Base-by-base conservation (phyloP, 208 protist species). In the Acanthamoeba castellanii region DNA sequence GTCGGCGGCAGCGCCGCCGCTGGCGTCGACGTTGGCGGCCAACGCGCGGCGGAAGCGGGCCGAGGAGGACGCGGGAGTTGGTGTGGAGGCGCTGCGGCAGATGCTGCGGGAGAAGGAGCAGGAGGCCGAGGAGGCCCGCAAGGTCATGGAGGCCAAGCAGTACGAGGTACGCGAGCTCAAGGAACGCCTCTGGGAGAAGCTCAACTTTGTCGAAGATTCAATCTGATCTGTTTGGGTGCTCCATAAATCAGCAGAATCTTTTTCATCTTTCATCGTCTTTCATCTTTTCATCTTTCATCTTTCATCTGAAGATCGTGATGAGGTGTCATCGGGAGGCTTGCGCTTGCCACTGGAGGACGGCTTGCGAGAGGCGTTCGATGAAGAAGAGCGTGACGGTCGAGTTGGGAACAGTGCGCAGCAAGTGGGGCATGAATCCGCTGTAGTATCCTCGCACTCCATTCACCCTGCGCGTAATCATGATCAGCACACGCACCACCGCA, bases 81-180 rank as follows among this genome's bases (percentile, higher is more conserved):
- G 27, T 6, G 87, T 92, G 57, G 87, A 92, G 66, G 87, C 70
- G 37, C 57, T 92, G 42, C 57, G 87, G n/a, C 57, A 25, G 18
- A 92, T 76, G 57, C 87, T 92, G 34, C 57, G 57, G 87, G n/a
- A n/a, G n/a, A n/a, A n/a, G n/a, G n/a, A n/a, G n/a, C n/a, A n/a
- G n/a, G n/a, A n/a, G n/a, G n/a, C 47, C 34, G 87, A 92, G 45
- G 87, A 92, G 57, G 87, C 87, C 42, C 30, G 34, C 37, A 68
- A 74, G 87, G 11, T 92, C 1, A 55, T 92, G 37, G 87, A 92
- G 59, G 87, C 87, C 57, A 92, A 74, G 87, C 87, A 92, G 37
- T 92, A 92, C 66, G 87, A 92, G 61, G 87, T 92, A 0, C 57
- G 87, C 57, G 87, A 92, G 57, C 87, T 92, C 59, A 92, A 92